These are phyloP conservation scores for Hydnomerulius pinastri DNA, from an alignment of 768 basidiomycete species.

Conservation along the genomic window DNA sequence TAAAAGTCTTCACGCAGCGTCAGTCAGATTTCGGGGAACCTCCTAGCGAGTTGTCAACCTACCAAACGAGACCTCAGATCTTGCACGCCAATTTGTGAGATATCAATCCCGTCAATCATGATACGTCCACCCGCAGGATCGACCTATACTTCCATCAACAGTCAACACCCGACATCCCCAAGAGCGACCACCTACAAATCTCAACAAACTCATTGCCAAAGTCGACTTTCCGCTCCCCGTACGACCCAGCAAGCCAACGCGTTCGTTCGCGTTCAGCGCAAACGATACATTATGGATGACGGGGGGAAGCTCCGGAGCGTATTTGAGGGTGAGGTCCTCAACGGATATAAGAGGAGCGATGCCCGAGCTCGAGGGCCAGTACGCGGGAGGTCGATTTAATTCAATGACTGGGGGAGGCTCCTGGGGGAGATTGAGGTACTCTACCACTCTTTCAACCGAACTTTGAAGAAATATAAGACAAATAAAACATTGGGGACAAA, in stretches of 20 bases:
- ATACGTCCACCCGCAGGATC: conserved; percentile 75
- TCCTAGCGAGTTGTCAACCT: conserved; percentile 15
- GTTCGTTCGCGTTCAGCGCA: conserved; percentile 63
- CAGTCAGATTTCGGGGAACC: conserved; percentile 10
- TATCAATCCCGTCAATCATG: conserved; percentile 82
- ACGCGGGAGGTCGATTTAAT: conserved; percentile 72
- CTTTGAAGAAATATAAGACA: conserved; percentile 36
- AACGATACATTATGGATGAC: conserved; percentile 77
- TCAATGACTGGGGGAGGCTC: conserved; percentile 78
- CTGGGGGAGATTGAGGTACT: conserved; percentile 84
- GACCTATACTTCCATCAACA: conserved; percentile 39
- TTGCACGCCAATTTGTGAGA: conserved; percentile 75
- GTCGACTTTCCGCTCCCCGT: conserved; percentile 81
- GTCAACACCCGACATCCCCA: not conserved
- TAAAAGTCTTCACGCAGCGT: conserved; percentile 55
- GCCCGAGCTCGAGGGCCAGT: conserved; percentile 78
- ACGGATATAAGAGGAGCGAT: conserved; percentile 61
- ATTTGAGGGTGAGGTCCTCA: conserved; percentile 74
- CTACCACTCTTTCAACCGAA: conserved; percentile 84
- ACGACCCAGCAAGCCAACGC: conserved; percentile 74
- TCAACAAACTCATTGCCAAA: conserved; percentile 76
- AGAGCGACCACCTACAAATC: conserved; percentile 69
- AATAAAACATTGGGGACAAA: not conserved
- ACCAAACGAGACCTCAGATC: conserved; percentile 72
- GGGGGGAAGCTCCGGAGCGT: conserved; percentile 76